Base-by-base conservation (phyloP, 163 green algal species). In the Scenedesmus sp. region DNA sequence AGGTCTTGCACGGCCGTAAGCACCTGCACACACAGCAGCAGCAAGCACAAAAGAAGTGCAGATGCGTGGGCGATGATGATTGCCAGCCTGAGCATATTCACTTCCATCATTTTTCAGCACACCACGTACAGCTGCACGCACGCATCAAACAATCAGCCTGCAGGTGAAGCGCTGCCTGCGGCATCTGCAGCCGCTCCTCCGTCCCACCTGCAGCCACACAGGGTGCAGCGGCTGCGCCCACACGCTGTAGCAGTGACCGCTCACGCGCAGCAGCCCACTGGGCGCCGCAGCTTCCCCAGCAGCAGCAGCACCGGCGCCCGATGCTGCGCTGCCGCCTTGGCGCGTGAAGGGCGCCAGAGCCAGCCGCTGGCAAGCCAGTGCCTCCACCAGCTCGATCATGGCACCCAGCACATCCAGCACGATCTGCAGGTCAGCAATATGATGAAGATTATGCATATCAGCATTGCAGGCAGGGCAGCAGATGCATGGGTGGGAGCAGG, bases 371-470 rank as follows among this genome's bases (percentile, higher is more conserved):
- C 87, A 83, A 9, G 87, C 76, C 15, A 91, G 87, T 4, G 87
- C 70, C 59, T 91, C 87, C 26, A 87, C 76, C 18, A 84, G 62
- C 76, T 87, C 87, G 7, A 81, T 91, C 56, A 91, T 60, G 6
- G 70, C 87, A 54, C 87, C 87, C 87, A 91, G 57, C 76, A 91
- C 87, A 13, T 87, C 76, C 52, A 91, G 59, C 12, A 91, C 87
- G 3, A 91, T 54, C 76, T 85, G 73, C 67, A 60, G 12, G 34
- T 4, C 20, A 81, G 18, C 60, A 82, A n/a, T 26, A 7, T 59
- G 34, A 34, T 0, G 77, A 26, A 1, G 34, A 2, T 46, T 0
- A 46, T 46, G 34, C 34, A 1, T 46, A 46, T 46, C 34, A 46
- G 34, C 34, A 46, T 46, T 46, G 34, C 34, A 46, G 0, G 34